Base-by-base conservation (phyloP, 2,329 filamentous ascomycete species). In the Ambrosiella cleistominuta region DNA sequence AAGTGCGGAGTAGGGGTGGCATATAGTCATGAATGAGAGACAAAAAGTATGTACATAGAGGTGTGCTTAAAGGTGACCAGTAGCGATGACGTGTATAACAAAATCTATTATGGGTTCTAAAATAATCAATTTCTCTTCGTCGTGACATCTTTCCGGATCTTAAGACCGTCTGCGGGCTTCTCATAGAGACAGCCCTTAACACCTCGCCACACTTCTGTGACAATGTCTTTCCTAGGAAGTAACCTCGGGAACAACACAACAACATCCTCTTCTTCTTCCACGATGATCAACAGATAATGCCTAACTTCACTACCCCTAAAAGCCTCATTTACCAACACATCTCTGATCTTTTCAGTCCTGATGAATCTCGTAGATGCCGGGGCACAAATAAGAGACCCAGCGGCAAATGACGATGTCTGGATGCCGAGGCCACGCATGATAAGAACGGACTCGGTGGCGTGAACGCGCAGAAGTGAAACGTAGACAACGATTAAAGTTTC, bases 201-300 rank as follows among this genome's bases (percentile, higher is more conserved):
- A 0, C 89, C 91, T 64, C 88, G 82, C 93, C 93, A 97, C 1
- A 97, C 91, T 64, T 81, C 78, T 72, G 96, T 89, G 36, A 97
- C 75, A 58, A 95, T 84, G 54, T 74, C 75, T 58, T 86, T 74
- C 60, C 81, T 72, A 0, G 93, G 93, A 62, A 96, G 68, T 63
- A 95, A 70, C 59, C 78, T 78, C 2, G 91, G 91, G 68, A 98
- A 98, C 2, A 97, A 89, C n/a, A 98, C 91, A 0, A 97, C 86
- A 3, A 95, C 79, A 63, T 93, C 84, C 57, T 84, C 79, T 70
- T 97, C 91, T 1, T 83, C 89, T 64, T 94, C 86, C 15, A 97
- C 88, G 57, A 97, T 85, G 37, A 97, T 86, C 3, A 88, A 81
- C 7, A 98, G 73, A 66, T 95, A 96, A 66, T 91, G 95, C 45